phyloP scores from a whole-genome alignment of 108 stramenopile genomes.

The Nitzschia sp. region DNA sequence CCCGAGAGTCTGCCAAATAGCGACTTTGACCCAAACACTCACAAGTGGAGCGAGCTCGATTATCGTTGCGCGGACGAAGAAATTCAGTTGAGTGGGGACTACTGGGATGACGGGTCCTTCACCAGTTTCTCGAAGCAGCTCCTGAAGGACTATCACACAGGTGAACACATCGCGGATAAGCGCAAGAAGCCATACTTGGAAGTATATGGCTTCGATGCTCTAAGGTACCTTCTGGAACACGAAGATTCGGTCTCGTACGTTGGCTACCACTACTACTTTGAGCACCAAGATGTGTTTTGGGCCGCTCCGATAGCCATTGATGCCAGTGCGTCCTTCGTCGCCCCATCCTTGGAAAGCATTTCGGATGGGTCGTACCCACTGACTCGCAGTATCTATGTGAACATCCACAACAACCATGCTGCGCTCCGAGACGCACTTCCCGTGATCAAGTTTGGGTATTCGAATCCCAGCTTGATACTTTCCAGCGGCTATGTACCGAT shows the following conservation, averaged over 20 bases:
- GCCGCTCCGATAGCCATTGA: constrained; percentile 24
- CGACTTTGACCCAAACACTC: constrained; percentile 22
- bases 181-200: constrained; percentile 8
- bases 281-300: constrained; percentile 8
- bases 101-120: constrained; percentile 7
- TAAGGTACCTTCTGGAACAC: constrained; percentile 4
- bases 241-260: constrained; percentile 21
- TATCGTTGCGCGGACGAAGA: constrained; percentile 14
- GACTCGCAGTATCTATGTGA: constrained; percentile 28
- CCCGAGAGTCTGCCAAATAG: constrained; percentile 7
- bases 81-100: constrained; percentile 24
- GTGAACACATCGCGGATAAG: constrained; percentile 18
- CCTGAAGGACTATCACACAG: constrained; percentile 9
- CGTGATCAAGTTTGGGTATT: constrained; percentile 20
- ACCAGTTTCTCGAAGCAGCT: constrained; percentile 14
- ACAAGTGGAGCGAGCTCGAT: constrained; percentile 34
- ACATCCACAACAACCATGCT: constrained; percentile 15
- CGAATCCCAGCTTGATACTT: constrained; percentile 3
- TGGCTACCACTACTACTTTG: constrained; percentile 26
- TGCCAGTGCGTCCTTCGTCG: not conserved
- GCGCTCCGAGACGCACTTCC: constrained; percentile 10
- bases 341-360: constrained; percentile 9
- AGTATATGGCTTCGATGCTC: constrained; percentile 6
- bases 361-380: constrained; percentile 27
- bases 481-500: constrained; percentile 14